Evolutionary conservation across 441 rosid genomes (phyloP).

Genomic region (Isatis lusitanica): DNA sequence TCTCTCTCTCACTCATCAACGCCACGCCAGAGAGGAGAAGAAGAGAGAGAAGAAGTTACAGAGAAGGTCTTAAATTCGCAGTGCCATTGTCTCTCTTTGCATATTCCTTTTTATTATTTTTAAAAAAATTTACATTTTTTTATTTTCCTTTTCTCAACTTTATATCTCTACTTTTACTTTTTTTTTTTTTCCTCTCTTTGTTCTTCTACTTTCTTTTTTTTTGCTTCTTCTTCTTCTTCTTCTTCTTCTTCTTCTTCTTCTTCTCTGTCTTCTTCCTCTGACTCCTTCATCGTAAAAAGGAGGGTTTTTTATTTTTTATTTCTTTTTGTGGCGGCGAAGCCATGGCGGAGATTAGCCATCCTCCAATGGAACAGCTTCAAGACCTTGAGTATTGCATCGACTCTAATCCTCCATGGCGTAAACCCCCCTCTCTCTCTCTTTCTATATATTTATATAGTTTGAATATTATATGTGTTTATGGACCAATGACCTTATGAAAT

Average conservation of each 20-base stretch:
- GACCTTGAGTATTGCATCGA: constrained; percentile 90
- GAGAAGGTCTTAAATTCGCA: constrained; percentile 34
- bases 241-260: constrained; percentile 7
- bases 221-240: constrained; percentile 13
- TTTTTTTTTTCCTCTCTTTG: constrained; percentile 15
- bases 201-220: background rate
- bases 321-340: background rate
- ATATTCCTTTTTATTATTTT: constrained; percentile 23
- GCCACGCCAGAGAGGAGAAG: constrained; percentile 19
- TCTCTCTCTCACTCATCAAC: constrained; percentile 10
- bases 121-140: background rate
- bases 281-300: background rate
- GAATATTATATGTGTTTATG: constrained; percentile 15
- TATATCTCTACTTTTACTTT: constrained; percentile 52
- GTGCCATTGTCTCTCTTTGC: constrained; percentile 28
- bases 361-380: constrained; percentile 81
- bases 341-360: constrained; percentile 85
- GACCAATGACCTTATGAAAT: constrained; percentile 7
- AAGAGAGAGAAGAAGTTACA: constrained; percentile 19
- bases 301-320: background rate
- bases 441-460: background rate
- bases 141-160: constrained; percentile 38
- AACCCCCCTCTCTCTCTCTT: background rate
- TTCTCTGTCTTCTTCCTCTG: constrained; percentile 6
- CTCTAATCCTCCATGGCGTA: constrained; percentile 88